phyloP scores from a whole-genome alignment of 2,329 filamentous ascomycete species.

The Beauveria asiatica region DNA sequence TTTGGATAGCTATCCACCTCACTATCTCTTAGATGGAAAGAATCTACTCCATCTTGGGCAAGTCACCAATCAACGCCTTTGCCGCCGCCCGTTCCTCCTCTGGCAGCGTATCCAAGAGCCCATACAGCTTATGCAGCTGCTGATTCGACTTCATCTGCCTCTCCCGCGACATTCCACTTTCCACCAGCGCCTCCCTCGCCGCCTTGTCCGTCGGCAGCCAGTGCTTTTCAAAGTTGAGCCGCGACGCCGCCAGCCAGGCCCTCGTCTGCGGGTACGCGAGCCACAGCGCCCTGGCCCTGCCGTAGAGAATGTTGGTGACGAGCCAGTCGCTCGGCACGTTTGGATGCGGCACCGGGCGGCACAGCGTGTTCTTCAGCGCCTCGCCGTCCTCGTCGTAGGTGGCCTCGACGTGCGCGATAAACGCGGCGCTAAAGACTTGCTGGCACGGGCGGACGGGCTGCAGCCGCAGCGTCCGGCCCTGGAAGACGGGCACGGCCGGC shows the following conservation, averaged over 20 bases:
- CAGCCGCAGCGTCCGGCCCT: background rate
- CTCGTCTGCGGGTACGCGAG: background rate
- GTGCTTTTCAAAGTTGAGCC: background rate
- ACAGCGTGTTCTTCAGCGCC: background rate
- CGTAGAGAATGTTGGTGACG: background rate
- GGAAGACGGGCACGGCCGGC: background rate
- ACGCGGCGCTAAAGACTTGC: slow-evolving; percentile 4
- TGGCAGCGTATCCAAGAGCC: background rate
- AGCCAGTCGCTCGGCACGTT: background rate
- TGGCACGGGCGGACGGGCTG: slow-evolving; percentile 4
- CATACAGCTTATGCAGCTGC: background rate
- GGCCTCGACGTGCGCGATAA: slow-evolving; percentile 6
- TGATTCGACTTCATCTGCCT: background rate
- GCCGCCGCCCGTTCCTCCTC: background rate
- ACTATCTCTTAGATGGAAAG: background rate
- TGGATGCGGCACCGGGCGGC: background rate
- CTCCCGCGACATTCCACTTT: background rate
- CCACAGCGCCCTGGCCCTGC: background rate
- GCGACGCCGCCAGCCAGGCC: background rate
- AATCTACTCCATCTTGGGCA: background rate
- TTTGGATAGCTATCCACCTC: background rate
- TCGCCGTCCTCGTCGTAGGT: background rate
- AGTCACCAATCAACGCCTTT: background rate
- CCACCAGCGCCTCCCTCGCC: background rate
- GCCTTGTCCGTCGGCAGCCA: background rate